These are phyloP conservation scores for Beauveria sp. DNA, from an alignment of 2,329 filamentous ascomycete species.

Conservation along the genomic window DNA sequence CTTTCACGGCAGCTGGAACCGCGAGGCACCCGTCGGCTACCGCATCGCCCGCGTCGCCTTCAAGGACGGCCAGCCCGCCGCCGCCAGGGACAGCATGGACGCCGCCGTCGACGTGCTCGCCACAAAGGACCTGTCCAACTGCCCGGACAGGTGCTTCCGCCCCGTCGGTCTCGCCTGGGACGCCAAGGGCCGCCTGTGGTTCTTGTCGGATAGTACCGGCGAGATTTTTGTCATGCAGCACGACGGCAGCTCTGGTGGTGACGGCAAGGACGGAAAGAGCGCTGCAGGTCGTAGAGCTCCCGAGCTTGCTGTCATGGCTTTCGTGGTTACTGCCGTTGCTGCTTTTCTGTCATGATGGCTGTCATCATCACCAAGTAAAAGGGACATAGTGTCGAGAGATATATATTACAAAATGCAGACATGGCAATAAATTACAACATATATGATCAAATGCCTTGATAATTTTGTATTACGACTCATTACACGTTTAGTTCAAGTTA, in stretches of 20 bases:
- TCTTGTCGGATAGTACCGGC: slow-evolving; percentile 55
- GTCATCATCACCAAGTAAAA: background rate
- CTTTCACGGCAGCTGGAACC: slow-evolving; percentile 63
- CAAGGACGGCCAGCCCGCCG: slow-evolving; percentile 32
- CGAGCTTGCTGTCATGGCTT: slow-evolving; percentile 7
- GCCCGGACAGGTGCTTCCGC: slow-evolving; percentile 52
- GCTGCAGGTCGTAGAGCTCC: background rate
- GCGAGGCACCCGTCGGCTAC: slow-evolving; percentile 38
- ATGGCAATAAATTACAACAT: background rate
- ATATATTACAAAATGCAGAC: background rate
- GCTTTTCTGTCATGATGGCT: background rate
- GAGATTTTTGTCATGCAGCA: slow-evolving; percentile 52
- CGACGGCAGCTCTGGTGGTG: slow-evolving; percentile 10
- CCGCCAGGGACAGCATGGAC: slow-evolving; percentile 32
- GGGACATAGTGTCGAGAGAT: background rate
- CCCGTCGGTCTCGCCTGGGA: slow-evolving; percentile 52
- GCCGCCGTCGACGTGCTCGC: slow-evolving; percentile 45
- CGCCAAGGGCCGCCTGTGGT: slow-evolving; percentile 46
- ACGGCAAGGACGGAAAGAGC: slow-evolving; percentile 6
- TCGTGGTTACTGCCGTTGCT: slow-evolving; percentile 17
- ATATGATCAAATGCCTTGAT: background rate
- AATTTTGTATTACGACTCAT: slow-evolving; percentile 5
- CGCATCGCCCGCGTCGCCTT: slow-evolving; percentile 35
- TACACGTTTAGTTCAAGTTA: slow-evolving; percentile 7
- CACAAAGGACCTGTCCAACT: slow-evolving; percentile 44